Evolutionary conservation across 768 basidiomycete genomes (phyloP), one percentile per base, ranked within the genome.

Genomic region (Psilocybe azurescens): DNA sequence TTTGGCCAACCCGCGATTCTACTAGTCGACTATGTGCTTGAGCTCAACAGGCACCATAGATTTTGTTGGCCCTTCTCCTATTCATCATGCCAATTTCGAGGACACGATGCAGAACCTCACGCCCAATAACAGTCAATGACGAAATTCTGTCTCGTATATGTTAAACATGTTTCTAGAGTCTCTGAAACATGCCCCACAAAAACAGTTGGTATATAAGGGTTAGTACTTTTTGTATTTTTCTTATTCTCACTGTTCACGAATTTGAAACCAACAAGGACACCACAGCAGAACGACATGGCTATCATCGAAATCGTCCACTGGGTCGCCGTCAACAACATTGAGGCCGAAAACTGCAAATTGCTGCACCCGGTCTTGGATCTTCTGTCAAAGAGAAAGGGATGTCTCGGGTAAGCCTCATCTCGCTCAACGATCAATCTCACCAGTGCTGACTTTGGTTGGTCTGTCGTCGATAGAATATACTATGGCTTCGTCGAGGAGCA

Each of bases 401-500:
- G 49, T 18, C 41, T 29, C 30, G 59, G 60, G 63, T 64, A 10
- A 10, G 56, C 7, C 44, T 46, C 18, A 10, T 14, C 5, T 49
- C 32, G 55, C 46, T 24, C 24, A 24, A 14, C 41, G 6, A 33
- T 39, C 46, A 41, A 32, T n/a, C 16, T 39, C 3, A n/a, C 2
- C 8, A n/a, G 46, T n/a, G 38, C 18, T 38, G 47, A 57, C 33
- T 33, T 16, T 30, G 36, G 32, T 5, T 10, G 13, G 28, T 29
- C n/a, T 14, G 7, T 30, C 24, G 24, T 33, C 24, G 11, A 44
- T 16, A 69, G 68, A 3, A 29, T 63, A 7, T 63, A 65, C 53
- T 39, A 33, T 16, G 68, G 68, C 2, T 9, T 61, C 8, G 50
- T 61, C 10, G 68, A 66, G 46, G 62, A 63, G 53, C 61, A 66